phyloP scores from a whole-genome alignment of 495 filamentous ascomycete species.

The Talaromyces ruber region DNA sequence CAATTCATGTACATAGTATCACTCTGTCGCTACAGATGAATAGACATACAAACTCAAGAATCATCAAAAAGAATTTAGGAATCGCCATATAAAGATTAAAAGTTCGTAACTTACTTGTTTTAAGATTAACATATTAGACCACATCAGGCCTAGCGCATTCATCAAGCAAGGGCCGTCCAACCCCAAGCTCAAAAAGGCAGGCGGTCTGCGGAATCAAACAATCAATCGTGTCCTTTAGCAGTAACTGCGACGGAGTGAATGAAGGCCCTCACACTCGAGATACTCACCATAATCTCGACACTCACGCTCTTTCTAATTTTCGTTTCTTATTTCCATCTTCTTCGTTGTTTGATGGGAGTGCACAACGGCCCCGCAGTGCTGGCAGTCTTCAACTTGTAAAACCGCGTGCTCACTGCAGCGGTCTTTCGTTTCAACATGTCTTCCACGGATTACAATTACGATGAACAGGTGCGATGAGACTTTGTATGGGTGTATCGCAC shows the following conservation, averaged over 20 bases:
- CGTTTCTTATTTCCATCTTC: neutral
- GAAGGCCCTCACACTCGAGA: neutral
- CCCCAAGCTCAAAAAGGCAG: conserved; percentile 10
- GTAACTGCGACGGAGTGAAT: neutral
- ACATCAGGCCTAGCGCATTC: neutral
- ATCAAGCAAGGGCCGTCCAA: conserved; percentile 3
- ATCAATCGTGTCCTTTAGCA: conserved; percentile 7
- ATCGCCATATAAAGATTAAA: neutral
- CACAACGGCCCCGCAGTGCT: neutral
- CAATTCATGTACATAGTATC: conserved; percentile 2
- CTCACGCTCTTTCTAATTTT: neutral
- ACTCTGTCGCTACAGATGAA: neutral
- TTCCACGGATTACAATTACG: conserved; percentile 88
- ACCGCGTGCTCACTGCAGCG: neutral
- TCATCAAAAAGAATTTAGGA: neutral
- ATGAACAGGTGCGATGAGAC: conserved; percentile 61
- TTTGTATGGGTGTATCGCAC: neutral
- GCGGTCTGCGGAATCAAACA: conserved; percentile 15
- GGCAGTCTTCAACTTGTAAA: conserved; percentile 2
- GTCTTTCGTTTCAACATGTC: conserved; percentile 54
- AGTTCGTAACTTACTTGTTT: neutral
- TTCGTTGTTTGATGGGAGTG: neutral
- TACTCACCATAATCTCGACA: neutral
- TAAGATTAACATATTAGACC: neutral
- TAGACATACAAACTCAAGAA: neutral